Percentiles rank a stretch among this genome's conserved stretches.
Conservation (phyloP, 2,329 filamentous ascomycete genomes). For the Fusarium redolens region DNA sequence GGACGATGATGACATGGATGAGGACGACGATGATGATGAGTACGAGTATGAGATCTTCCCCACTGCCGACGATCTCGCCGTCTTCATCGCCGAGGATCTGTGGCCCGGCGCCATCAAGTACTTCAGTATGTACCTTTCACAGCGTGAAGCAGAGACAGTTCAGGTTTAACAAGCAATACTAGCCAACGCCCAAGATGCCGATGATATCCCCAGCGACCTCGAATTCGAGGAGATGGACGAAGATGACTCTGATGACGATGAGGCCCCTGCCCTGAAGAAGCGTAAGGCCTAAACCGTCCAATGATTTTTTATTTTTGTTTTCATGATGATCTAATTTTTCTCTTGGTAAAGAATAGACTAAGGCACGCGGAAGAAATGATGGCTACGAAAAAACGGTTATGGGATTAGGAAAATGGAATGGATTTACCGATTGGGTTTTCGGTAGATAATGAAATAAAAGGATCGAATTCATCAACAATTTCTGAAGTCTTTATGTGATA, state of each 20-base stretch:
- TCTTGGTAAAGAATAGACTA: slow-evolving; percentile 40
- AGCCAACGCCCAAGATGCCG: slow-evolving; percentile 71
- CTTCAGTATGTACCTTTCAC: slow-evolving; percentile 75
- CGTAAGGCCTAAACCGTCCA: slow-evolving; percentile 51
- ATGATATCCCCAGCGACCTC: slow-evolving; percentile 70
- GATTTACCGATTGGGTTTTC: slow-evolving; percentile 7
- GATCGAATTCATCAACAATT: neutral
- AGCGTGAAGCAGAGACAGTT: slow-evolving; percentile 1
- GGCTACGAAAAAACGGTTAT: slow-evolving; percentile 20
- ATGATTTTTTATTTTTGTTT: neutral
- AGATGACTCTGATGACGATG: slow-evolving; percentile 46
- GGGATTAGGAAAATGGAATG: slow-evolving; percentile 11
- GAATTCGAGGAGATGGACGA: slow-evolving; percentile 73
- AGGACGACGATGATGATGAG: slow-evolving; percentile 72
- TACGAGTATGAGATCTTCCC: slow-evolving; percentile 86
- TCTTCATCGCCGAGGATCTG: slow-evolving; percentile 85
- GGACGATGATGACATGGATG: slow-evolving; percentile 57
- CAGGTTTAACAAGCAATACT: slow-evolving; percentile 48
- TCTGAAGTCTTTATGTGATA: neutral
- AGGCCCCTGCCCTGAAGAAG: slow-evolving; percentile 58
- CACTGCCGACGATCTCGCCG: slow-evolving; percentile 84
- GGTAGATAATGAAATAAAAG: slow-evolving; percentile 17
- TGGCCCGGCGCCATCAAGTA: slow-evolving; percentile 91
- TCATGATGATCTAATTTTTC: slow-evolving; percentile 29
- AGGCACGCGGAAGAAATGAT: slow-evolving; percentile 18